Evolutionary conservation across 495 filamentous ascomycete genomes (phyloP).

Genomic region (Mycothermus thermophilus): DNA sequence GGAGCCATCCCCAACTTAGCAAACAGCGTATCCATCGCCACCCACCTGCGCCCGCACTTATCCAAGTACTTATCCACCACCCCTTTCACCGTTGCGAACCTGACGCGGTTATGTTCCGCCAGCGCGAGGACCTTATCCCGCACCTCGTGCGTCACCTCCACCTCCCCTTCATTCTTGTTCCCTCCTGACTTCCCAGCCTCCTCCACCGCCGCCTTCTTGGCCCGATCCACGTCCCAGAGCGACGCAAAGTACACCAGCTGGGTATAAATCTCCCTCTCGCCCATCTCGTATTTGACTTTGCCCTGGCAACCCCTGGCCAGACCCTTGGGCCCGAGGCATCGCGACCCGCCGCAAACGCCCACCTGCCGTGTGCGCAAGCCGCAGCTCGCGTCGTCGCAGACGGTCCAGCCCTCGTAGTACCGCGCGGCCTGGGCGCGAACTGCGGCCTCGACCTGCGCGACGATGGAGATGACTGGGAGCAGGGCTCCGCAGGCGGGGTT

Average conservation of each 20-base stretch:
- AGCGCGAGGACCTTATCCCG: slow-evolving; percentile 49
- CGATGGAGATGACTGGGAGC: slow-evolving; percentile 57
- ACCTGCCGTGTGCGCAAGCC: slow-evolving; percentile 82
- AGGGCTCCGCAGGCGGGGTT: slow-evolving; percentile 36
- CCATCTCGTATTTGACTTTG: slow-evolving; percentile 73
- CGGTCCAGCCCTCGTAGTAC: slow-evolving; percentile 86
- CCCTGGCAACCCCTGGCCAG: slow-evolving; percentile 73
- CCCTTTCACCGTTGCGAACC: slow-evolving; percentile 61
- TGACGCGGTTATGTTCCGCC: slow-evolving; percentile 60
- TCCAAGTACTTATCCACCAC: slow-evolving; percentile 81
- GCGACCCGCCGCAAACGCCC: slow-evolving; percentile 77
- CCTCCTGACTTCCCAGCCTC: slow-evolving; percentile 8
- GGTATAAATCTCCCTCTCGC: slow-evolving; percentile 85
- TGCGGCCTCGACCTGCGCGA: slow-evolving; percentile 75
- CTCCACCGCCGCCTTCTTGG: slow-evolving; percentile 36
- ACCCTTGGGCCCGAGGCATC: slow-evolving; percentile 76
- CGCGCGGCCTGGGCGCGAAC: slow-evolving; percentile 61
- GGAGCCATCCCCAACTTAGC: slow-evolving; percentile 37
- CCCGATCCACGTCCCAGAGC: slow-evolving; percentile 84
- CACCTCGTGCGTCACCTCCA: slow-evolving; percentile 24
- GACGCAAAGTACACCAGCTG: slow-evolving; percentile 79
- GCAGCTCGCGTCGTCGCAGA: slow-evolving; percentile 79
- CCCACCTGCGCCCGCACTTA: slow-evolving; percentile 90
- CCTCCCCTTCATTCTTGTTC: slow-evolving; percentile 20
- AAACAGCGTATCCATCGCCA: slow-evolving; percentile 89